Base-by-base conservation (phyloP, 1,139 yeast genomes). In the Yamadazyma buinensis region DNA sequence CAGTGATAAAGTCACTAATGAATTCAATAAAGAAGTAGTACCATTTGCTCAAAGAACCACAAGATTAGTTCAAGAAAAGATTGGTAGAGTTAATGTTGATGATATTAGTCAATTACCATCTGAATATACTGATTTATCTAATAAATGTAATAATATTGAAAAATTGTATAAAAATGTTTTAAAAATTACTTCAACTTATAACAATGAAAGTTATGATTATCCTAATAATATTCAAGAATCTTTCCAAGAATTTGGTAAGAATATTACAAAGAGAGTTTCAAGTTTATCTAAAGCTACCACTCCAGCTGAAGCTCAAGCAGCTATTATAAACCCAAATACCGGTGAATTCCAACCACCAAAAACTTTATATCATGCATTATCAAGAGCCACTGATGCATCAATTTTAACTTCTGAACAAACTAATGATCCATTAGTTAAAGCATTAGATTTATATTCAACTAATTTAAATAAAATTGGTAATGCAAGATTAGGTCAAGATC, bases 401-500 rank as follows among this genome's bases (percentile, higher is more conserved):
- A 59, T 72, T 28, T 61, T 73, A 42, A 61, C 72, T 1, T 66
- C 72, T 33, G 69, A 77, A 15, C 67, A 69, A 34, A 74, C 77
- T 11, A 59, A 47, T 67, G 70, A 68, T 43, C 67, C 72, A 4
- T 59, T 69, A 42, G 55, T 67, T 26, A 64, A 65, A 43, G 71
- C 64, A 0, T 64, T 69, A 48, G 72, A 66, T 41, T 52, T 64
- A 44, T 69, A 69, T 44, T 65, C 72, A n/a, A 48, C 61, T 5
- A 68, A 61, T 41, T 49, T 69, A 48, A 61, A 77, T 47, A 81
- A 84, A 55, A 74, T 87, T 37, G 95, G 95, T 36, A 87, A 83
- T 49, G 88, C 92, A 15, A 77, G 95, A 51, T 67, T 86, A 46
- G 84, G 84, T 34, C 95, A 87, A 64, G 95, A 87, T 57, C 80